A percentile compares a stretch with the other conserved stretches of the same genome.
These are phyloP conservation scores for Corylus americana DNA, from an alignment of 306 rosid genomes.

Conservation along the genomic window DNA sequence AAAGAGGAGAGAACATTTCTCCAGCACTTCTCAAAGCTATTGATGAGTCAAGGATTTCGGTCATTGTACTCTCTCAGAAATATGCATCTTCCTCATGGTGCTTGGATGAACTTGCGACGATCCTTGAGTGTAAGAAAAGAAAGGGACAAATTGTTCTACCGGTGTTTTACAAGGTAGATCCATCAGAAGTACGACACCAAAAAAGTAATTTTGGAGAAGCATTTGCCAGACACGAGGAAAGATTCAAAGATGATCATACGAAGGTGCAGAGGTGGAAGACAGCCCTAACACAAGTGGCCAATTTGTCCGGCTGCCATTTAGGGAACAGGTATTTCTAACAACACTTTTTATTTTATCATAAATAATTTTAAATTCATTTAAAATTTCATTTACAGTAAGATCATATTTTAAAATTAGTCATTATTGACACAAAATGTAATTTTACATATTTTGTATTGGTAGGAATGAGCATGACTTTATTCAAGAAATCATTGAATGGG, in stretches of 20 bases:
- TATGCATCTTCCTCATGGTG: constrained; percentile 21
- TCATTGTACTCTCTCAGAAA: constrained; percentile 27
- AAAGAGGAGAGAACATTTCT: not conserved
- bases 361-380: no score
- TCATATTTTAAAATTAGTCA: no score
- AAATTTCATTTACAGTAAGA: no score
- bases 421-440: no score
- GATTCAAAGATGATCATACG: not conserved
- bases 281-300: not conserved
- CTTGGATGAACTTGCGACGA: not conserved
- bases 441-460: not conserved
- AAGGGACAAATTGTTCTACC: not conserved
- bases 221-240: not conserved
- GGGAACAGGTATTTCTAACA: not conserved
- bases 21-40: not conserved
- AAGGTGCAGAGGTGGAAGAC: not conserved
- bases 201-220: not conserved
- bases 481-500: not conserved
- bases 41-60: constrained; percentile 11
- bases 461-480: not conserved
- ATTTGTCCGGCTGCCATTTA: not conserved
- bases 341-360: no score
- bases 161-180: not conserved
- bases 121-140: not conserved
- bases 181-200: not conserved